Evolutionary conservation across 1,284 basidiomycete genomes (phyloP).

Genomic region (Ceratobasidium theobromae): DNA sequence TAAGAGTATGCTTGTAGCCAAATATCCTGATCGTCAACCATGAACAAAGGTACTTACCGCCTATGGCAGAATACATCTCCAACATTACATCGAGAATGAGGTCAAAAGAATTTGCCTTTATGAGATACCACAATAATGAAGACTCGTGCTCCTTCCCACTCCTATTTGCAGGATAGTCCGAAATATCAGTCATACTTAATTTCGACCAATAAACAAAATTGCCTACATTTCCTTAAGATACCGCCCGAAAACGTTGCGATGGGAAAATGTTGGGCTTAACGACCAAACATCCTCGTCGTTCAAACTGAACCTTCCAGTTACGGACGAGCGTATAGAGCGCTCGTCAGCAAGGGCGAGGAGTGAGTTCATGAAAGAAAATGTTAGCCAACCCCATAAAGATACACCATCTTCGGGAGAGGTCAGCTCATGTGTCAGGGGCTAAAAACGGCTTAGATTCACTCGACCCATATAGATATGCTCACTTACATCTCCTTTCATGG

Average conservation of each 20-base stretch:
- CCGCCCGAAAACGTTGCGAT: constrained; percentile 68
- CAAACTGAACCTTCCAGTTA: constrained; percentile 52
- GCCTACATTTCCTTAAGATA: constrained; percentile 44
- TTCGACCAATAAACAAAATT: background rate
- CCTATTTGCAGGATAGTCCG: constrained; percentile 3
- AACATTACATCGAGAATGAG: constrained; percentile 59
- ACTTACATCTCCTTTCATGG: constrained; percentile 19
- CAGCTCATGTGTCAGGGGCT: constrained; percentile 50
- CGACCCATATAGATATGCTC: constrained; percentile 5
- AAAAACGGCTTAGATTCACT: background rate
- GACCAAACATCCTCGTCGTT: constrained; percentile 71
- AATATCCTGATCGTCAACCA: background rate
- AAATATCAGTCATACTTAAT: constrained; percentile 26
- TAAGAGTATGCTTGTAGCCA: background rate
- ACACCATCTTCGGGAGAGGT: constrained; percentile 72
- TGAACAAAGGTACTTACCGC: constrained; percentile 9
- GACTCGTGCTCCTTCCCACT: constrained; percentile 42
- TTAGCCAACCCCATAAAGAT: constrained; percentile 75
- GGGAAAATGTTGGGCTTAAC: constrained; percentile 38
- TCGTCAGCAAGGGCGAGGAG: constrained; percentile 55
- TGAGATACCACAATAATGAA: constrained; percentile 62
- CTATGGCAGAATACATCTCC: constrained; percentile 61
- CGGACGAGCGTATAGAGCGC: constrained; percentile 21
- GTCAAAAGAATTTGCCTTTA: constrained; percentile 73
- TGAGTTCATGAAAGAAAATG: constrained; percentile 73